A percentile compares a stretch with the other conserved stretches of the same genome.
These are phyloP conservation scores for Salpingoeca rosetta DNA, from an alignment of 78 protist species.

Conservation along the genomic window DNA sequence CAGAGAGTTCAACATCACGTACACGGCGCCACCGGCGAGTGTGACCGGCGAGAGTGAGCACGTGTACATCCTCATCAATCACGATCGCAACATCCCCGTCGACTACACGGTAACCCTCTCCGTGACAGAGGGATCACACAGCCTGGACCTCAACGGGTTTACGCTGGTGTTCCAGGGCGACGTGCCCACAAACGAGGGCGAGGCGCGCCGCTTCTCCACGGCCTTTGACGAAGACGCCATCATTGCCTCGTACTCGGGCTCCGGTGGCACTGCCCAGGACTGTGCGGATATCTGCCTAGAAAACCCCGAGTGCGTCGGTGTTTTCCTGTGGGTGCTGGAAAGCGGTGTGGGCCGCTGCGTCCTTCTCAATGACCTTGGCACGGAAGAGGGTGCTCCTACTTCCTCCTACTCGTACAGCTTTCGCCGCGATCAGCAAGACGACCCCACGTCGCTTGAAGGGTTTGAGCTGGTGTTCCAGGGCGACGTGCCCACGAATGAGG, in stretches of 20 bases:
- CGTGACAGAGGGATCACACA: no score
- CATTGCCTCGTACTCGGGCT: not conserved
- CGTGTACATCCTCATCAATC: no score
- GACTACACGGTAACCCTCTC: no score
- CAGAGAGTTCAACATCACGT: no score
- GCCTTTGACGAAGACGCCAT: not conserved
- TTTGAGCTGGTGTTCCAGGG: not conserved
- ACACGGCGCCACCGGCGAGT: no score
- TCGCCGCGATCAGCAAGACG: not conserved
- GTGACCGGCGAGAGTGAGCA: no score
- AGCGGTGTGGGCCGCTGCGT: not conserved
- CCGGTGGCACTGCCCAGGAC: not conserved
- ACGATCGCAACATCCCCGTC: no score
- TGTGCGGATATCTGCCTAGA: not conserved
- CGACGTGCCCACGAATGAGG: not conserved
- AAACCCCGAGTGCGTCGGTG: not conserved
- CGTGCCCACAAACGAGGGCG: not conserved
- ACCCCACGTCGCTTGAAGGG: not conserved
- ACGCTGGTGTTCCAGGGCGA: not conserved
- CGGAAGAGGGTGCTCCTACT: not conserved
- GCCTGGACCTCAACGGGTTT: not conserved
- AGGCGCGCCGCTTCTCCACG: not conserved
- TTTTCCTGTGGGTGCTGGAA: not conserved
- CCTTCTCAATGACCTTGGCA: not conserved
- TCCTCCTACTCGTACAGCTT: not conserved